Percentiles rank a stretch among this genome's conserved stretches.
These are phyloP conservation scores for Inga leiocalycina DNA, from an alignment of 306 rosid species.

Conservation along the genomic window DNA sequence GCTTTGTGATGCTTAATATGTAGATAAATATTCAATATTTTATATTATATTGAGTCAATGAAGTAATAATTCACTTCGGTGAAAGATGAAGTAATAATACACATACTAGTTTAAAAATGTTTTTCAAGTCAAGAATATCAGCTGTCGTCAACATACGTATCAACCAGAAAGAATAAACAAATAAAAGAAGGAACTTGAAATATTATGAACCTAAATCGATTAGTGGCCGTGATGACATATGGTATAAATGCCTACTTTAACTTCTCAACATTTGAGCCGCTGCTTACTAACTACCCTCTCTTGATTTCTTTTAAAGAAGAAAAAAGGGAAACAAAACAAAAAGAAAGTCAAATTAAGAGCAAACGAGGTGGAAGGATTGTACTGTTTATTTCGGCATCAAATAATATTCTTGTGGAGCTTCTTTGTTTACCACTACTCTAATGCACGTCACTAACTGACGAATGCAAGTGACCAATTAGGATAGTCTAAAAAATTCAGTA, in stretches of 20 bases:
- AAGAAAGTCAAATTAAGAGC: conserved; percentile 2
- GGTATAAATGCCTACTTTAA: neutral
- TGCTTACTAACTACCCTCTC: neutral
- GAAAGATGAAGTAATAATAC: neutral
- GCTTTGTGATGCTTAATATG: no score
- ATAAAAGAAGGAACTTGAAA: neutral
- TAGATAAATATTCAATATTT: no score
- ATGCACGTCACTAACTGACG: conserved; percentile 12
- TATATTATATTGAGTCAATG: neutral
- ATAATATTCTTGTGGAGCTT: conserved; percentile 32
- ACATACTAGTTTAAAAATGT: neutral
- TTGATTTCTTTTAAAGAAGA: neutral
- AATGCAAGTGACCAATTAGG: neutral
- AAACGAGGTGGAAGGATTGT: conserved; percentile 27
- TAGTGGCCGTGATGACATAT: neutral
- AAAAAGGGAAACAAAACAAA: neutral
- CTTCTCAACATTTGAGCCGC: neutral
- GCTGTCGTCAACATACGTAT: neutral
- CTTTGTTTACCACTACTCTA: neutral
- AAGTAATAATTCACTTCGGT: no score
- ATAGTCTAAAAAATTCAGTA: neutral
- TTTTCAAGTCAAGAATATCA: neutral
- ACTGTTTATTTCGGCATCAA: conserved; percentile 38
- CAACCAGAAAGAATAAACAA: neutral
- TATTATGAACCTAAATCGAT: neutral